Evolutionary conservation across 495 filamentous ascomycete genomes (phyloP).

Genomic region (Penicillium cosmopolitanum): DNA sequence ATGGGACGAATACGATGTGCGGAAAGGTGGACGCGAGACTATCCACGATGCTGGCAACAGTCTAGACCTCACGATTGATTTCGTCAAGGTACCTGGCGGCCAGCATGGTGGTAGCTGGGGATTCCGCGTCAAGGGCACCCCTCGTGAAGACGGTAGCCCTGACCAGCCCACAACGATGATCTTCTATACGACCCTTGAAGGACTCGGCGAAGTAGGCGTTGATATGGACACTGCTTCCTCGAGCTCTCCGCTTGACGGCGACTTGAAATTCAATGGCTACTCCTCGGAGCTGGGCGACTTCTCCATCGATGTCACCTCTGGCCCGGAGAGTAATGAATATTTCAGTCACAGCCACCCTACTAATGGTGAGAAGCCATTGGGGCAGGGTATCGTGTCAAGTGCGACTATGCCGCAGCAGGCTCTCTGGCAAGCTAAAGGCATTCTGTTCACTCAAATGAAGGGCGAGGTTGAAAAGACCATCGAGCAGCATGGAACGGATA

Average conservation of each 20-base stretch:
- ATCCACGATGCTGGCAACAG: conserved; percentile 87
- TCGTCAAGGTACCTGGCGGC: conserved; percentile 91
- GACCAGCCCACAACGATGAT: conserved; percentile 76
- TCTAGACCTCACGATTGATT: conserved; percentile 88
- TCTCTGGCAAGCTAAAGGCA: conserved; percentile 84
- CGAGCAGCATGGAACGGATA: conserved; percentile 68
- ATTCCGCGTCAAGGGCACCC: conserved; percentile 80
- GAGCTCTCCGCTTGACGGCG: conserved; percentile 65
- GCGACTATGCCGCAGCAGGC: conserved; percentile 65
- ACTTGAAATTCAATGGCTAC: conserved; percentile 75
- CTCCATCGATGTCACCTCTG: conserved; percentile 76
- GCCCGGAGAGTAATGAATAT: conserved; percentile 61
- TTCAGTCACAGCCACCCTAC: conserved; percentile 64
- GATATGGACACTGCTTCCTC: conserved; percentile 49
- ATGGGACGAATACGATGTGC: conserved; percentile 93
- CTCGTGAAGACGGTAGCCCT: conserved; percentile 65
- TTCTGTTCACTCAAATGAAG: conserved; percentile 80
- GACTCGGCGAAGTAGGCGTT: conserved; percentile 67
- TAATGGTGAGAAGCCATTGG: conserved; percentile 73
- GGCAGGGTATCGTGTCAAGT: conserved; percentile 75
- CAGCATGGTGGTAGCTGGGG: conserved; percentile 90
- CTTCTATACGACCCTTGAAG: conserved; percentile 82
- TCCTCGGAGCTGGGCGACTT: conserved; percentile 82
- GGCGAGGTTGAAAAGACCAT: conserved; percentile 69
- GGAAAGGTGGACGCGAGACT: conserved; percentile 82